Evolutionary conservation across 208 protist genomes (phyloP).

Genomic region (Leishmania martiniquensis): DNA sequence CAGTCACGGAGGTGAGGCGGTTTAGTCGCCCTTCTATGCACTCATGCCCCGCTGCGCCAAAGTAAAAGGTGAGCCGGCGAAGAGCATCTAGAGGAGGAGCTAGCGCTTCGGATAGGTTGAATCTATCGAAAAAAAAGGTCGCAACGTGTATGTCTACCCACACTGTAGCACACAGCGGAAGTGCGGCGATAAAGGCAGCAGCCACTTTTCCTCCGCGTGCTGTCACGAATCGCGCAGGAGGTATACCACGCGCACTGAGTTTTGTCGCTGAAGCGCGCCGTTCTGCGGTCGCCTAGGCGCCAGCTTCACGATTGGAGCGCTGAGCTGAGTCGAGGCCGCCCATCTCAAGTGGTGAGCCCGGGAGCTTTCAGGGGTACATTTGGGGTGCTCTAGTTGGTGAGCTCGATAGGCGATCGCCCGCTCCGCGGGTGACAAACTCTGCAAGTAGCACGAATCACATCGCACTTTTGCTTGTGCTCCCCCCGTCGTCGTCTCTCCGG

Average conservation of each 20-base stretch:
- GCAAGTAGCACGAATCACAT: slow-evolving; percentile 26
- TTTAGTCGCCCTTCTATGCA: not conserved
- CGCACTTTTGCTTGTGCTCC: not conserved
- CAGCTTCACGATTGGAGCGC: slow-evolving; percentile 32
- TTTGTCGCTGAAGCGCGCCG: slow-evolving; percentile 20
- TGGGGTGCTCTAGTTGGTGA: slow-evolving; percentile 57
- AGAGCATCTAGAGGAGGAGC: not conserved
- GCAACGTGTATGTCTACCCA: not conserved
- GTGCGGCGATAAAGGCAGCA: not conserved
- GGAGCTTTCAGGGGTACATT: slow-evolving; percentile 48
- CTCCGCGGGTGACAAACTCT: slow-evolving; percentile 42
- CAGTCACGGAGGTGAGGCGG: not conserved
- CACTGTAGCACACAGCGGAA: not conserved
- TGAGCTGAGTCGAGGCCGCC: slow-evolving; percentile 56
- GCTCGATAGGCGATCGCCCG: slow-evolving; percentile 41
- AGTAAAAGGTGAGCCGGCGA: not conserved
- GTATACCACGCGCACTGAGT: slow-evolving; percentile 24
- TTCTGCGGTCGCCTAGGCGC: slow-evolving; percentile 16
- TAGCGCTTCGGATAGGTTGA: not conserved
- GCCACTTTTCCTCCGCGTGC: not conserved
- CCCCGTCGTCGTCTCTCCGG: not conserved
- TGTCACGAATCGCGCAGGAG: slow-evolving; percentile 16
- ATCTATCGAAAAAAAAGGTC: not conserved
- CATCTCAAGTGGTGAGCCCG: slow-evolving; percentile 44
- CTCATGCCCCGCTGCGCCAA: not conserved